phyloP scores from a whole-genome alignment of 257 asterid genomes.

The Solanum infundibuliforme region DNA sequence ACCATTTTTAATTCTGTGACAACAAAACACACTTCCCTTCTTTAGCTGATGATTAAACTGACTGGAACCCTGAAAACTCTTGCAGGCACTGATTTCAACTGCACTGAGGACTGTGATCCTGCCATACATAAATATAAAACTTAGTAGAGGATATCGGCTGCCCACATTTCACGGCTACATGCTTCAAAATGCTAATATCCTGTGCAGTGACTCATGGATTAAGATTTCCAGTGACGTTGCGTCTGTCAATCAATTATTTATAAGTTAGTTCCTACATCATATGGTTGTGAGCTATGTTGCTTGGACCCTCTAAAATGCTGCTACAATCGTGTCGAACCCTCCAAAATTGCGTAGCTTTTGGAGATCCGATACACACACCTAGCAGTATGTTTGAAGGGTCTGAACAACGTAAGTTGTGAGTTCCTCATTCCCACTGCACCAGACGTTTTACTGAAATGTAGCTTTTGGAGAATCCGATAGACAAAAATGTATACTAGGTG shows the following conservation, averaged over 20 bases:
- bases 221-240: conserved; percentile 46
- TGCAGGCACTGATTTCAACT: conserved; percentile 59
- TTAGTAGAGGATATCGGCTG: conserved; percentile 43
- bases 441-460: neutral
- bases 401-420: neutral
- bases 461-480: neutral
- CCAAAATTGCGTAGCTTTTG: neutral
- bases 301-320: neutral
- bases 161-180: conserved; percentile 60
- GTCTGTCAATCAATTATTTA: conserved; percentile 18
- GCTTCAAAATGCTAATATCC: conserved; percentile 46
- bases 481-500: neutral
- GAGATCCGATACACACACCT: neutral
- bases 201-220: conserved; percentile 46
- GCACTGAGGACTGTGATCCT: conserved; percentile 47
- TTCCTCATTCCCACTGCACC: neutral
- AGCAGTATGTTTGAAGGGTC: neutral
- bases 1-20: neutral
- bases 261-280: neutral
- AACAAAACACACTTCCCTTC: neutral
- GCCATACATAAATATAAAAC: conserved; percentile 59
- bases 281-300: neutral
- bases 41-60: neutral
- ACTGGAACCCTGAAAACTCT: neutral
- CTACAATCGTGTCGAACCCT: neutral